Base-by-base conservation (phyloP, 2,329 filamentous ascomycete species). In the Penicillium palitans region DNA sequence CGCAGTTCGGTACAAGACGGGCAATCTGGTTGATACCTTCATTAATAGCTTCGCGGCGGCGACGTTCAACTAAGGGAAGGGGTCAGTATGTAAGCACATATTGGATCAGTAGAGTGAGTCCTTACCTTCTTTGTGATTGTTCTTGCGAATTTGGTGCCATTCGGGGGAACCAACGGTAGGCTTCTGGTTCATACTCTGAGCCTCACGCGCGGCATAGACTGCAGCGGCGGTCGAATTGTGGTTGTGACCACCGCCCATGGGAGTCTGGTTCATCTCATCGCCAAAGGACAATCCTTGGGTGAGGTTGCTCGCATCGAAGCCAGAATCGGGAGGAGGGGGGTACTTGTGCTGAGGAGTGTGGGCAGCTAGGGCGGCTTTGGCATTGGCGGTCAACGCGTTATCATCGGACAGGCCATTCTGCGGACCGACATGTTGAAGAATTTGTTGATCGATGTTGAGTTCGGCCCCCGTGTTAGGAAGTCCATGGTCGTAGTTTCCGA, bases 121-220 rank as follows among this genome's bases (percentile, higher is more conserved):
- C 84, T 71, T 78, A 95, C 93, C 95, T 83, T 98, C 93, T 84
- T 99, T 99, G 79, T 99, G 95, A 65, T 98, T 99, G 70, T 98
- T 93, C 73, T 96, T 95, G 61, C 95, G 87, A 69, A 96, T 88
- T 75, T 96, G 96, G 75, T 99, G 95, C 95, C 95, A 99, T 76
- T 98, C 93, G 54, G 96, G 91, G 2, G 92, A 95, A 2, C 95
- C 95, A n/a, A 98, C 95, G 7, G 88, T 86, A 8, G 93, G 93
- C 76, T 97, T 98, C 58, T 83, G 78, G 55, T 80, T 74, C 70
- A 83, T 75, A 64, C 79, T 75, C 64, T 80, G 80, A 17, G 78
- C 80, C 63, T 82, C 81, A 33, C 82, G 77, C 45, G 80, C 78
- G 56, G 82, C 80, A 54, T 83, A 80, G 42, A 76, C 74, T 58